A percentile compares a stretch with the other conserved stretches of the same genome.
These are phyloP conservation scores for Helianthus tuberosus DNA, from an alignment of 129 eudicot genomes.

Conservation along the genomic window DNA sequence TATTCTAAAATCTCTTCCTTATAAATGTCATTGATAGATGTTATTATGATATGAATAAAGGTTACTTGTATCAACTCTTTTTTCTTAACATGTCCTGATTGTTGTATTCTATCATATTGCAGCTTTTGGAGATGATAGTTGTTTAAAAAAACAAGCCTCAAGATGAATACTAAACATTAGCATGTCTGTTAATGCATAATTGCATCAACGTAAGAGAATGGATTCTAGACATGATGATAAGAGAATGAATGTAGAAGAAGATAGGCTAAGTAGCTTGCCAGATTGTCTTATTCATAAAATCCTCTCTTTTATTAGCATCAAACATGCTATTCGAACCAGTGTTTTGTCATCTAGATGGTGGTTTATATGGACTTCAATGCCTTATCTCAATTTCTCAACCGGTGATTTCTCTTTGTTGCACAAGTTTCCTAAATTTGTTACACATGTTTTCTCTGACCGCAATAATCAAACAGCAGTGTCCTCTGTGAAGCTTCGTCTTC, in stretches of 20 bases:
- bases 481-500: background rate
- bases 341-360: conserved; percentile 17
- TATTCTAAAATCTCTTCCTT: too few species aligned
- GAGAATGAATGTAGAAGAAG: background rate
- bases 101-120: too few species aligned
- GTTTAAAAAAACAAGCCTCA: too few species aligned
- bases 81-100: too few species aligned
- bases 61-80: too few species aligned
- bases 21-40: too few species aligned
- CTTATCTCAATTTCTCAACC: background rate
- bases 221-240: background rate
- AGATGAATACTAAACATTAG: too few species aligned
- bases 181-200: too few species aligned
- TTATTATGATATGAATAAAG: too few species aligned
- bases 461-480: conserved; percentile 4
- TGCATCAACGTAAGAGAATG: background rate
- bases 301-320: background rate
- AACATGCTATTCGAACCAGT: conserved; percentile 9
- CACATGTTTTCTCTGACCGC: background rate
- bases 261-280: conserved; percentile 29
- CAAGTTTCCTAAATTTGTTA: background rate
- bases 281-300: conserved; percentile 15
- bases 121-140: too few species aligned
- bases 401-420: background rate
- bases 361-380: conserved; percentile 11